These are phyloP conservation scores for Globisporangium spinosum DNA, from an alignment of 352 stramenopile species.

Conservation along the genomic window DNA sequence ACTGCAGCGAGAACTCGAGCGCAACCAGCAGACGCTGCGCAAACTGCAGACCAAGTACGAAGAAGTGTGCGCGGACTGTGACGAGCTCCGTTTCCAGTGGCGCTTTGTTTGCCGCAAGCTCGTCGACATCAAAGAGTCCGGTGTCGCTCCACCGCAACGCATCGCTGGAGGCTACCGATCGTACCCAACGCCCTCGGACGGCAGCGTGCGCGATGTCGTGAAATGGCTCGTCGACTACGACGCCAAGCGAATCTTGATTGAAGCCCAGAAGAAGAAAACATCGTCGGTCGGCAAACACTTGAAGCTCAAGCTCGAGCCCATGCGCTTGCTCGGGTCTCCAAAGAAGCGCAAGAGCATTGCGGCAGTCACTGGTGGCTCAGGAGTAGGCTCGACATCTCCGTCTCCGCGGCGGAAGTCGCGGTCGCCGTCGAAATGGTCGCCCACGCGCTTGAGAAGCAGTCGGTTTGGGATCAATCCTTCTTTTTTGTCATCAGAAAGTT, in stretches of 20 bases:
- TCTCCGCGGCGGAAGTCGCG: conserved; percentile 3
- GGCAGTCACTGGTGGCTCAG: background rate
- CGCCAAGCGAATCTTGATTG: conserved; percentile 26
- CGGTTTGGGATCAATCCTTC: background rate
- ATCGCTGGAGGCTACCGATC: conserved; percentile 35
- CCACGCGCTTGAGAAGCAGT: background rate
- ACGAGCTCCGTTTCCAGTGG: conserved; percentile 39
- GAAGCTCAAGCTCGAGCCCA: conserved; percentile 38
- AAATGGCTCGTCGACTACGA: conserved; percentile 43
- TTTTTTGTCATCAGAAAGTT: background rate
- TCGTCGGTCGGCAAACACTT: conserved; percentile 17
- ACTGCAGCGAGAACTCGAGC: conserved; percentile 17
- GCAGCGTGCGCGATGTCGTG: conserved; percentile 39
- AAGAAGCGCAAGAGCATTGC: conserved; percentile 11
- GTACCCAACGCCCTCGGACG: conserved; percentile 27
- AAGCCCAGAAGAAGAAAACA: conserved; percentile 19
- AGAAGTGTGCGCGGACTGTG: conserved; percentile 18
- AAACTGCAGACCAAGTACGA: conserved; percentile 22
- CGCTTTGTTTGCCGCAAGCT: conserved; percentile 33
- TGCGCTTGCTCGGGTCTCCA: conserved; percentile 22
- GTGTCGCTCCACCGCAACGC: conserved; percentile 31
- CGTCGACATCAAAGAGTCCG: conserved; percentile 26
- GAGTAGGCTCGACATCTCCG: background rate
- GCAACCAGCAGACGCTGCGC: conserved; percentile 12
- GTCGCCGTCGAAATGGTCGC: conserved; percentile 9